Base-by-base conservation (phyloP, 176 grass and related monocot species). In the Carex kokanica region DNA sequence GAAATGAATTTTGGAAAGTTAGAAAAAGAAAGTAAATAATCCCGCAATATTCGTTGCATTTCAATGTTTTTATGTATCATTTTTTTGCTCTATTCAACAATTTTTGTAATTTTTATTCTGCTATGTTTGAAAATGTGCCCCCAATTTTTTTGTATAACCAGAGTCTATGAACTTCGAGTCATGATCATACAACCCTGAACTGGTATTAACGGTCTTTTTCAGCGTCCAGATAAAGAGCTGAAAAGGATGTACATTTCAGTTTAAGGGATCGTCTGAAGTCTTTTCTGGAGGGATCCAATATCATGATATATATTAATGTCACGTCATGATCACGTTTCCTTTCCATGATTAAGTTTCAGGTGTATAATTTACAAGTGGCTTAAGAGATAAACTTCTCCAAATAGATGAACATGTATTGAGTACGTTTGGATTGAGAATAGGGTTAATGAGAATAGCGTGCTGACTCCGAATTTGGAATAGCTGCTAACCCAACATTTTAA, bases 21-120 rank as follows among this genome's bases (percentile, higher is more conserved):
- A 40, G 41, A 34, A 82, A 67, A 82, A 2, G 31, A 67, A 52
- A 82, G 47, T 14, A n/a, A 51, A 82, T 25, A 65, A 82, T 53
- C 8, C 7, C 14, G 6, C 2, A 47, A 56, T 56, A 24, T 56
- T 24, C 2, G 23, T 32, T 78, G 24, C 2, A 13, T 31, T 78
- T 25, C 13, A 3, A 16, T 54, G 34, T 74, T 25, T 53, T 53
- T 3, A 6, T 53, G 8, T 59, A 6, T 21, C n/a, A 61, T 24
- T n/a, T 61, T 61, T 61, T 49, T 2, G 45, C 10, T 49, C 9
- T 49, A 49, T 11, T 49, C 2, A 49, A 10, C 9, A 2, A 49
- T 12, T 10, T 49, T 49, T 49, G 9, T 2, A 2, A 49, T 29
- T 64, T 64, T 63, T 8, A 23, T 64, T 6, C 60, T 27, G 60